phyloP scores from a whole-genome alignment of 2,329 filamentous ascomycete genomes.

The Colletotrichum theobromicola region DNA sequence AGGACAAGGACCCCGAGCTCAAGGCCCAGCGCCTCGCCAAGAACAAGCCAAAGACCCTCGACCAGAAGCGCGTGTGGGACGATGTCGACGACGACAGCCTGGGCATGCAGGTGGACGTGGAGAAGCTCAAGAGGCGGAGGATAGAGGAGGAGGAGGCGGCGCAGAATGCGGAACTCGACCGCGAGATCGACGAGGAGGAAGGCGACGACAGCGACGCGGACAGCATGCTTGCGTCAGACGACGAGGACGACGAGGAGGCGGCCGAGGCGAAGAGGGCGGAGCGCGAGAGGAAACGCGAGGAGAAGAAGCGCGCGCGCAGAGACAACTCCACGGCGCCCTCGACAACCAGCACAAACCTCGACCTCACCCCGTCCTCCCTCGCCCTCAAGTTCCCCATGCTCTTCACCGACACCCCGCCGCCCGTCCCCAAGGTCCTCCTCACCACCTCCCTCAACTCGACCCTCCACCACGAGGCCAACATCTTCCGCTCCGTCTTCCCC shows the following conservation, averaged over 20 bases:
- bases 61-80: constrained; percentile 91
- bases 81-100: constrained; percentile 68
- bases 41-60: constrained; percentile 82
- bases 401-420: constrained; percentile 63
- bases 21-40: constrained; percentile 74
- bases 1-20: constrained; percentile 81
- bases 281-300: constrained; percentile 27
- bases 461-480: constrained; percentile 80
- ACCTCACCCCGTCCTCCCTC: constrained; percentile 65
- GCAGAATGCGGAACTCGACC: constrained; percentile 42
- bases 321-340: constrained; percentile 61
- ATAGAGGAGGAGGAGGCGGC: constrained; percentile 59
- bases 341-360: constrained; percentile 67
- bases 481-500: constrained; percentile 83
- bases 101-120: constrained; percentile 61
- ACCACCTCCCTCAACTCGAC: constrained; percentile 91
- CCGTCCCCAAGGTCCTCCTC: constrained; percentile 83
- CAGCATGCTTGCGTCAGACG: constrained; percentile 78
- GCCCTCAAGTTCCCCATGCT: constrained; percentile 67
- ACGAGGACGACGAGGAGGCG: constrained; percentile 56
- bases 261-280: constrained; percentile 48
- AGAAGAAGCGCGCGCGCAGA: constrained; percentile 41
- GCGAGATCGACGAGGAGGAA: constrained; percentile 42
- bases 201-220: constrained; percentile 57
- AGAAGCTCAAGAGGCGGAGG: constrained; percentile 62